Percentiles rank a stretch among this genome's conserved stretches.
Evolutionary conservation across 2,329 filamentous ascomycete species (phyloP).

Genomic region (Fusarium duplospermum): DNA sequence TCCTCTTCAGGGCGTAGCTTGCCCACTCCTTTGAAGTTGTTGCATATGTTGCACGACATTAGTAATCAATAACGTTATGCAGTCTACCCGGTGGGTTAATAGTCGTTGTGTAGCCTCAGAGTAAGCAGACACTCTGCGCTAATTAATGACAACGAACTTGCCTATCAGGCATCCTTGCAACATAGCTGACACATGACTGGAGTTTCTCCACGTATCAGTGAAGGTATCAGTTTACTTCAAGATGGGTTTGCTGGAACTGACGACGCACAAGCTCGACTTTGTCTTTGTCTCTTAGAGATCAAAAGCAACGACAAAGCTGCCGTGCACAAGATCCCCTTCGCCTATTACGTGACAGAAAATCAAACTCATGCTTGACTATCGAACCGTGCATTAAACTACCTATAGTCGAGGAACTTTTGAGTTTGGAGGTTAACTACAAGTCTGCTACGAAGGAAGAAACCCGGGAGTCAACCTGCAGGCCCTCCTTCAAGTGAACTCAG

Average conservation of each 20-base stretch:
- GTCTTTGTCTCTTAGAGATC: no score
- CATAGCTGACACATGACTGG: neutral
- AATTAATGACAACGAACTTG: neutral
- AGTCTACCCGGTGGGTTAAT: neutral
- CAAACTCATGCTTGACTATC: no score
- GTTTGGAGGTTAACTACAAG: no score
- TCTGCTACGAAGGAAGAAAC: no score
- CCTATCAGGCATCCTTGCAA: neutral
- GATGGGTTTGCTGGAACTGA: neutral
- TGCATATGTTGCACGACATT: constrained; percentile 3
- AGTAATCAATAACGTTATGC: neutral
- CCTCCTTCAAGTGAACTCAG: neutral
- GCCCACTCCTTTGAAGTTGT: neutral
- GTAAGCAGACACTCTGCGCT: neutral
- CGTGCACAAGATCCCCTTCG: no score
- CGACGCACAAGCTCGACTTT: neutral
- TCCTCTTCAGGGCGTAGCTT: neutral
- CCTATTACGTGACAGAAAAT: no score
- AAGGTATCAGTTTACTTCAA: neutral
- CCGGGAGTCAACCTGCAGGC: no score
- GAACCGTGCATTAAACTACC: no score
- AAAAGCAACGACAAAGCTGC: no score
- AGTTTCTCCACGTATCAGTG: neutral
- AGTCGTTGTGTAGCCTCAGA: neutral
- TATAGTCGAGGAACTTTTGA: no score